Percentiles rank a stretch among this genome's conserved stretches.
Evolutionary conservation across 192 early-diverging fungal species (phyloP).

Genomic region (Chytriomyces sp.): DNA sequence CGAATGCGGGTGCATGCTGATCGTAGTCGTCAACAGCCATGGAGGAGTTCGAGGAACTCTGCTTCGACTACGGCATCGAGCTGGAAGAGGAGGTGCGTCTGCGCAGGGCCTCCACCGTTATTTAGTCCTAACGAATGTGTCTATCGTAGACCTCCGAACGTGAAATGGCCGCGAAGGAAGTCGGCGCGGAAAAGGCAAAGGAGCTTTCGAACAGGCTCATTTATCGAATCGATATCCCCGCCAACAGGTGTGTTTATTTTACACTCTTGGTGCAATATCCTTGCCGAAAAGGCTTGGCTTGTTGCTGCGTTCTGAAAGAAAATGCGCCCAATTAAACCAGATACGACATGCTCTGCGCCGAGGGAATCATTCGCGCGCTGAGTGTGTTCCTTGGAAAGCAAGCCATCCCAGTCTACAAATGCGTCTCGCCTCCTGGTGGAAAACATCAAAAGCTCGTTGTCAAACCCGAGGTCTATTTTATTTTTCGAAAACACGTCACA

Average conservation of each 20-base stretch:
- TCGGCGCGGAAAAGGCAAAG: constrained; percentile 51
- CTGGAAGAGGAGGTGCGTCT: constrained; percentile 89
- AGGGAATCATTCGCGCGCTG: constrained; percentile 91
- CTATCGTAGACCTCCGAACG: constrained; percentile 73
- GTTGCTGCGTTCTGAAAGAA: not conserved
- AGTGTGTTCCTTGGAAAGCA: constrained; percentile 79
- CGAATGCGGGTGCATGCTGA: not conserved
- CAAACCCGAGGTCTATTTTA: constrained; percentile 66
- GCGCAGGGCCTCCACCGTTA: not conserved
- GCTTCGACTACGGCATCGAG: constrained; percentile 99
- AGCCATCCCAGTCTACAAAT: constrained; percentile 71
- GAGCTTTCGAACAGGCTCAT: constrained; percentile 76
- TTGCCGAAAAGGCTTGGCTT: not conserved
- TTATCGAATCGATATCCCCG: constrained; percentile 98
- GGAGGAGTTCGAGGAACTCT: constrained; percentile 95
- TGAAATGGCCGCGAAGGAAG: constrained; percentile 75
- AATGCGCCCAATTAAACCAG: constrained; percentile 50
- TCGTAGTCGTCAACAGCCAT: constrained; percentile 51
- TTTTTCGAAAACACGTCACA: constrained; percentile 1
- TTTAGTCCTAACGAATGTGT: constrained; percentile 2
- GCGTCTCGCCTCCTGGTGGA: constrained; percentile 62
- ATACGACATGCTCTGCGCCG: constrained; percentile 96
- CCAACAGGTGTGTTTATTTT: constrained; percentile 69
- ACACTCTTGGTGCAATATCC: not conserved
- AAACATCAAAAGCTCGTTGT: constrained; percentile 68